phyloP scores from a whole-genome alignment of 1,139 yeast genomes.

The Geotrichum restrictum region DNA sequence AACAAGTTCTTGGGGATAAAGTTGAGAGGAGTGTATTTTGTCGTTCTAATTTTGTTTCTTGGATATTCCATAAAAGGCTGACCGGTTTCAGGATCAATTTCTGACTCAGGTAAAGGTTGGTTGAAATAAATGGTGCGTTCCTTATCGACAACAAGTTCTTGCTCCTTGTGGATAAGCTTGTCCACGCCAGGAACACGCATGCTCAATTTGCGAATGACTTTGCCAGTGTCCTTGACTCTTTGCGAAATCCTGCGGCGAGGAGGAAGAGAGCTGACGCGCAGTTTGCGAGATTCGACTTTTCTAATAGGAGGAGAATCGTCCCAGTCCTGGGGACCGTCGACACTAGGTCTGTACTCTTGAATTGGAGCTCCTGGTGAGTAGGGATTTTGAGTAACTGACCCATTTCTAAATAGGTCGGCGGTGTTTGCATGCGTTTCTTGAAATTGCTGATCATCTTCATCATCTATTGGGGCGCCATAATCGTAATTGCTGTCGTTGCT shows the following conservation, averaged over 20 bases:
- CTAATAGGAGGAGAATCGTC: not conserved
- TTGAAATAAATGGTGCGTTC: slow-evolving; percentile 52
- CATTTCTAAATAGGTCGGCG: slow-evolving; percentile 4
- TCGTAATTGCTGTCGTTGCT: slow-evolving; percentile 12
- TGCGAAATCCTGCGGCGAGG: slow-evolving; percentile 10
- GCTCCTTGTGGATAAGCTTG: slow-evolving; percentile 9
- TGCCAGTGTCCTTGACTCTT: slow-evolving; percentile 11
- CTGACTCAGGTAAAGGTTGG: slow-evolving; percentile 57
- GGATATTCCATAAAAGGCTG: slow-evolving; percentile 46
- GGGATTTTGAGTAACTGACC: slow-evolving; percentile 8
- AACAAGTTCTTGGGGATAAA: slow-evolving; percentile 76
- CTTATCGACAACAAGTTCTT: slow-evolving; percentile 15
- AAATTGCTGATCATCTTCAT: slow-evolving; percentile 11
- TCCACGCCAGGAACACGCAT: slow-evolving; percentile 17
- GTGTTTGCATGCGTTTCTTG: slow-evolving; percentile 4
- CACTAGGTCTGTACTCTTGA: not conserved
- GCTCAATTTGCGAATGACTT: slow-evolving; percentile 17
- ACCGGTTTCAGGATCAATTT: slow-evolving; percentile 52
- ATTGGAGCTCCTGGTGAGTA: slow-evolving; percentile 5
- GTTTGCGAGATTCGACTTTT: slow-evolving; percentile 16
- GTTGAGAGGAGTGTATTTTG: slow-evolving; percentile 85
- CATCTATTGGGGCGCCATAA: slow-evolving; percentile 5
- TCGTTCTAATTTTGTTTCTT: slow-evolving; percentile 85
- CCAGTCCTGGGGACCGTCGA: not conserved
- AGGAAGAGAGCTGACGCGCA: slow-evolving; percentile 15